Evolutionary conservation across 2,329 filamentous ascomycete species (phyloP), one percentile per base, ranked within the genome.

Genomic region (Trichoderma aggressivum): DNA sequence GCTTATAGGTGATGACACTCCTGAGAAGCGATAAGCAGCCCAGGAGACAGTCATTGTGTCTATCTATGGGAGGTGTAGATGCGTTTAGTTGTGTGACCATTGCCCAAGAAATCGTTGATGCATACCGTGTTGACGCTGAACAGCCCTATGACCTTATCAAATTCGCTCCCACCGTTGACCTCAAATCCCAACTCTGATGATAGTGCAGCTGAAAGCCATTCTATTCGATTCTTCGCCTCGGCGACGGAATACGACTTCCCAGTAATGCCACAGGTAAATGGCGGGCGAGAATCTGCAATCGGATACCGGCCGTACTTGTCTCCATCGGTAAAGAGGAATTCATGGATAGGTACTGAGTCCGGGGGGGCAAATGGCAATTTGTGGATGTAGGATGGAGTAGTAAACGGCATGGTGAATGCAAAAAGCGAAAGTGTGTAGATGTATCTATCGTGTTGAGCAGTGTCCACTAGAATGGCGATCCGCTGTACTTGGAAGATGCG

Each of bases 121-220:
- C 78, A 72, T 74, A 84, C 80, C 43, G 91, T 91, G 76, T 95
- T 96, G 72, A 93, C 79, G 26, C 89, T 90, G 80, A 92, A 94
- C 47, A 94, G 84, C 4, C 85, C 90, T 56, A 92, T 81, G 24
- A 93, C 90, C 80, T 94, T 94, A 75, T 94, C 91, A 89, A 90
- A 94, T 76, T 93, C 91, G 0, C 88, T 87, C 7, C 90, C 92
- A 65, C 88, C 78, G 74, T 93, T 91, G 2, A 90, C 87, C n/a
- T 85, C 78, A 88, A 92, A 93, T 68, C 88, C 90, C 71, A 94
- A 82, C 74, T 92, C 89, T 75, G 90, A 88, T 24, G 81, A 24
- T 85, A 89, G 66, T 87, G 85, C 53, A 89, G 84, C 28, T 91
- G 75, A 73, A n/a, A 77, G 84, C 66, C 84, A 84, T 63, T 93